Percentiles rank a stretch among this genome's conserved stretches.
phyloP scores from a whole-genome alignment of 352 stramenopile species.

The Blastocystis sp. region DNA sequence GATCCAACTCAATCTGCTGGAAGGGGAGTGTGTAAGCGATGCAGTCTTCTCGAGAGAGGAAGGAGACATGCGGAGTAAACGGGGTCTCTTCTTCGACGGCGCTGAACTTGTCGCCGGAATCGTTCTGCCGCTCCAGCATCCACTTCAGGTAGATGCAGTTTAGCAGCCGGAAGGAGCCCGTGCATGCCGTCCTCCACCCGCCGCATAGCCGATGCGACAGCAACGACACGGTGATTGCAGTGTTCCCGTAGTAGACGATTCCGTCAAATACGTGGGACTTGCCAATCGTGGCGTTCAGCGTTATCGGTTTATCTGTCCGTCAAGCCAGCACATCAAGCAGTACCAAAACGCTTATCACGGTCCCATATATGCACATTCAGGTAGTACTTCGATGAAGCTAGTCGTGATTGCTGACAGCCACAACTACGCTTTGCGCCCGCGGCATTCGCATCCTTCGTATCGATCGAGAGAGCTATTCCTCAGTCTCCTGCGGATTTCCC shows the following conservation, averaged over 20 bases:
- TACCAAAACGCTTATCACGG: conserved; percentile 7
- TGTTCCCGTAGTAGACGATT: conserved; percentile 65
- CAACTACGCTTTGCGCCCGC: not conserved
- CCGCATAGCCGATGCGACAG: not conserved
- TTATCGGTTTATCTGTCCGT: conserved; percentile 24
- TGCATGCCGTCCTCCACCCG: not conserved
- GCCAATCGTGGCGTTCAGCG: not conserved
- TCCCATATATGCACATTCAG: conserved; percentile 46
- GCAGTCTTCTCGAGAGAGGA: not conserved
- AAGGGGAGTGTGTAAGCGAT: conserved; percentile 60
- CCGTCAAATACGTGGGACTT: conserved; percentile 63
- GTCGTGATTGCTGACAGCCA: not conserved
- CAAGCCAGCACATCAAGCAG: not conserved
- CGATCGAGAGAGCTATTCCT: conserved; percentile 11
- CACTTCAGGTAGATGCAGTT: conserved; percentile 56
- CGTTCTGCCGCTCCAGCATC: conserved; percentile 36
- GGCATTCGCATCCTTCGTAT: not conserved
- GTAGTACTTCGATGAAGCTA: conserved; percentile 47
- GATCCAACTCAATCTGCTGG: conserved; percentile 10
- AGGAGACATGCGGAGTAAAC: conserved; percentile 20
- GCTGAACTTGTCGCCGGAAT: conserved; percentile 4
- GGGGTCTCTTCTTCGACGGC: conserved; percentile 13
- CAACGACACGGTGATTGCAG: conserved; percentile 23
- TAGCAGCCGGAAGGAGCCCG: conserved; percentile 31
- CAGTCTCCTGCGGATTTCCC: not conserved